Evolutionary conservation across 495 filamentous ascomycete genomes (phyloP).

Genomic region (Xylaria venustula): DNA sequence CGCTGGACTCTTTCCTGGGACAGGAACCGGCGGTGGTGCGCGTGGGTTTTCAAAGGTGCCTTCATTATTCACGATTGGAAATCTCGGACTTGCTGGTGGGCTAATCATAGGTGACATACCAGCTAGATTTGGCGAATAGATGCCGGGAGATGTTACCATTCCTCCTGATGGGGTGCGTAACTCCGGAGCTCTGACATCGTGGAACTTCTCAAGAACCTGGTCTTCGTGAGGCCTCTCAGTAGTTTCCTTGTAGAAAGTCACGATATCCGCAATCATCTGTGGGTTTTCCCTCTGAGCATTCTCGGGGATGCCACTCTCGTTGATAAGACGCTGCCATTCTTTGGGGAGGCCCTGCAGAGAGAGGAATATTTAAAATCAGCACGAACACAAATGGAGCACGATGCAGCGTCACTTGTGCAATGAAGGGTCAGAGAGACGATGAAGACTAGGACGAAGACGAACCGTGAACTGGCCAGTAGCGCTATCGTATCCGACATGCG

Average conservation of each 20-base stretch:
- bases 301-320: slow-evolving; percentile 94
- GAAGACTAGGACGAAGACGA: slow-evolving; percentile 37
- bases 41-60: slow-evolving; percentile 96
- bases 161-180: slow-evolving; percentile 47
- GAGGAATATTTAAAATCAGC: slow-evolving; percentile 22
- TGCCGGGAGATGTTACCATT: slow-evolving; percentile 41
- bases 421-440: neutral
- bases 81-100: slow-evolving; percentile 86
- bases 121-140: slow-evolving; percentile 49
- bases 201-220: slow-evolving; percentile 92
- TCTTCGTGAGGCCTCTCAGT: slow-evolving; percentile 77
- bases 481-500: slow-evolving; percentile 96
- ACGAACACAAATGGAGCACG: slow-evolving; percentile 12
- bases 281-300: slow-evolving; percentile 95
- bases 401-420: slow-evolving; percentile 14
- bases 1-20: slow-evolving; percentile 43
- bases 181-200: slow-evolving; percentile 68
- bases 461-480: slow-evolving; percentile 96
- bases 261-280: slow-evolving; percentile 89
- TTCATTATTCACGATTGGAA: slow-evolving; percentile 81
- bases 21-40: slow-evolving; percentile 85
- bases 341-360: slow-evolving; percentile 82
- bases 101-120: slow-evolving; percentile 66
- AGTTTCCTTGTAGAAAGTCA: slow-evolving; percentile 94
- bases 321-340: slow-evolving; percentile 94